Evolutionary conservation across 164 flowering plant species (phyloP).

Genomic region (Santalum album): DNA sequence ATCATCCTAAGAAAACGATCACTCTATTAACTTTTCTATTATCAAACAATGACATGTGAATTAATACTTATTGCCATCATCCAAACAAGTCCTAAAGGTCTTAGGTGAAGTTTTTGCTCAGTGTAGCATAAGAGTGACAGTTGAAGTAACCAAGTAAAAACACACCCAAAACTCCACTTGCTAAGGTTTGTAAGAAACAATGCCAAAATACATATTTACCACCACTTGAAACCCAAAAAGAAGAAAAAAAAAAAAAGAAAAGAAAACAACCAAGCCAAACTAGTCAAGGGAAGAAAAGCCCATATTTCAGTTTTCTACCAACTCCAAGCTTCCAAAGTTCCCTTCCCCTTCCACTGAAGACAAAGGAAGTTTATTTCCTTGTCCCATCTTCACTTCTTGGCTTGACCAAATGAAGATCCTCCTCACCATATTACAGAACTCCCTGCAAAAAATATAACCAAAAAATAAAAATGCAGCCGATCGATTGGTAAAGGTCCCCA

Average conservation of each 20-base stretch:
- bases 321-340: constrained; percentile 27
- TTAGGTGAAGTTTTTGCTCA: too few relatives aligned
- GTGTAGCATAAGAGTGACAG: too few relatives aligned
- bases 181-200: background rate
- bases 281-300: background rate
- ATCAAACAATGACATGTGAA: too few relatives aligned
- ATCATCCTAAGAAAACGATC: too few relatives aligned
- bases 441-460: constrained; percentile 36
- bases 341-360: constrained; percentile 32
- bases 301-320: constrained; percentile 16
- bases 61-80: too few relatives aligned
- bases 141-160: too few relatives aligned
- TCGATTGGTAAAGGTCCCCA: background rate
- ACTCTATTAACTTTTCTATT: too few relatives aligned
- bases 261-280: too few relatives aligned
- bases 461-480: too few relatives aligned
- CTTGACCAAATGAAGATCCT: constrained; percentile 74
- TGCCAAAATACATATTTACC: constrained; percentile 6
- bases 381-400: constrained; percentile 68
- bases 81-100: too few relatives aligned
- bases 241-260: too few relatives aligned
- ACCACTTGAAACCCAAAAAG: constrained; percentile 1
- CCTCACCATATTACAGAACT: constrained; percentile 77
- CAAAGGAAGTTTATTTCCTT: constrained; percentile 33
- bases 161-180: background rate